Base-by-base conservation (phyloP, 2,329 filamentous ascomycete species). In the Talaromyces sp. region DNA sequence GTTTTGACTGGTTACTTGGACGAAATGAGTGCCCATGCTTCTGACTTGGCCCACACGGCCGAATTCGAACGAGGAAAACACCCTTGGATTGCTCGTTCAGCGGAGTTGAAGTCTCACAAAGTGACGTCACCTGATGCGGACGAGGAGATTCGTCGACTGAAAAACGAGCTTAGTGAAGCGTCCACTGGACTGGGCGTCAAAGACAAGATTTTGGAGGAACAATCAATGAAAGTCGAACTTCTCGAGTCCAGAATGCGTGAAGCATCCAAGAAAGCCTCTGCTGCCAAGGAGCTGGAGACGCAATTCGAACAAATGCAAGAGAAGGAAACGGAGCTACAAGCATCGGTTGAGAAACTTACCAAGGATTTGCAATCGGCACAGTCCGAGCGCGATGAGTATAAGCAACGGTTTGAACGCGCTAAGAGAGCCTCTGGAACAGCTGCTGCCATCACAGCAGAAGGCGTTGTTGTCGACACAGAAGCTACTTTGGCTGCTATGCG, bases 181-280 rank as follows among this genome's bases (percentile, higher is more conserved):
- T 88, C 90, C 3, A 86, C 88, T 58, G 82, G 84, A 3, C 82
- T 91, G 60, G 86, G 88, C 1, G 83, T 88, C 64, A 87, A 88
- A 64, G 91, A 96, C 65, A 90, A 93, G 71, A 87, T 88, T 38
- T 85, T 96, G 57, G 92, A 96, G 73, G 93, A 96, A 61, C 77
- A 90, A 26, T 85, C 88, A n/a, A 89, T 97, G 66, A 93, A 95
- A 74, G 96, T 97, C 66, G 93, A 97, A 75, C 90, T 95, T 46
- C 86, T 98, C 41, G 90, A 96, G 73, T 90, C 90, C 8, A 84
- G 91, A 60, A 93, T 95, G 87, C 86, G 88, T 61, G 92, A 96
- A 70, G 90, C 90, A 6, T 86, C 87, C 65, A 86, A 89, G 71
- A 93, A 93, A 75, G 86, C 89, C 14, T 85, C 73, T 3, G 71